Base-by-base conservation (phyloP, 225 moss, liverwort and hornwort species). In the Polytrichum commune region DNA sequence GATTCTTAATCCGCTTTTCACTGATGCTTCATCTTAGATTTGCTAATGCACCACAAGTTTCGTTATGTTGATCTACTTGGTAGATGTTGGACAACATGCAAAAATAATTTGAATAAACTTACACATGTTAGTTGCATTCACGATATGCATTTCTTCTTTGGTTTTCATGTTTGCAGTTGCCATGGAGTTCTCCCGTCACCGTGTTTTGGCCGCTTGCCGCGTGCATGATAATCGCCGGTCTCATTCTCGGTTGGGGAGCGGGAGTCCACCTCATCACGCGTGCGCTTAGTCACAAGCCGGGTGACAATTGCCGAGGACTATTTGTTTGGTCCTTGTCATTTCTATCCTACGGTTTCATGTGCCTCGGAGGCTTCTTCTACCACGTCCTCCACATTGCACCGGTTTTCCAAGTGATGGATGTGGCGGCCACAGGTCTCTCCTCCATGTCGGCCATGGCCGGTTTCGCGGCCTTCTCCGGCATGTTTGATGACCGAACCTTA, bases 281-380 rank as follows among this genome's bases (percentile, higher is more conserved):
- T 9, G 76, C 24, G 29, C n/a, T 83, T 2, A 0, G 16, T 46
- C 81, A 54, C 0, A 75, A 78, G 63, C 80, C 78, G 1, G 8
- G 60, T 7, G 63, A 67, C 9, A 65, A 74, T 7, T 83, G 76
- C 9, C 79, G 78, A 64, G 91, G 91, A 1, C 64, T 80, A 4
- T 91, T 89, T 62, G 20, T 72, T 19, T 89, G 89, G 86, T 76
- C 84, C 2, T 72, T 65, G 16, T 74, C 89, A 1, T 58, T 82
- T 6, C 29, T 89, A 23, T 89, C 77, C 82, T 91, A 91, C 27
- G 75, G 63, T 18, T 66, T 75, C 5, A 91, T 91, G 91, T 86
- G 86, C 67, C 0, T 61, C 18, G 91, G 81, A 5, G 91, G 77
- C 0, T 18, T 91, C 19, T 79, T 85, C 77, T 89, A 79, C 62